Evolutionary conservation across 192 early-diverging fungal species (phyloP).

Genomic region (Backusella morwellensis): DNA sequence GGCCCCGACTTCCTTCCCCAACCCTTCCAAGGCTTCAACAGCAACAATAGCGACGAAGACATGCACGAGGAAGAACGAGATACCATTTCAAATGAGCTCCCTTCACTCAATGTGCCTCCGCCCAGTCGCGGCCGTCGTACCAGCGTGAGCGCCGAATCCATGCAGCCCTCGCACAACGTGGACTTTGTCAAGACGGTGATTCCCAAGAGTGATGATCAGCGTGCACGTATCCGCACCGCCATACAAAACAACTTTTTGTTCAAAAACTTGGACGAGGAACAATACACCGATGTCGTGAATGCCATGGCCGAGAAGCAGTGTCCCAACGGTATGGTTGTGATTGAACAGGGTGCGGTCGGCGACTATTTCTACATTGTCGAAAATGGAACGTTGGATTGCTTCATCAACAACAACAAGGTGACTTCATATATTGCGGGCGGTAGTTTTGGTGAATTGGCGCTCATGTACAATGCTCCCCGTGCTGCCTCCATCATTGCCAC

Average conservation of each 20-base stretch:
- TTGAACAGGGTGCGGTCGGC: slow-evolving; percentile 92
- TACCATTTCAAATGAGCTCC: slow-evolving; percentile 18
- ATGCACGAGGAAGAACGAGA: slow-evolving; percentile 50
- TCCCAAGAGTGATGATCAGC: slow-evolving; percentile 87
- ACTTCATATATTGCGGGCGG: slow-evolving; percentile 78
- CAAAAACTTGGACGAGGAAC: slow-evolving; percentile 93
- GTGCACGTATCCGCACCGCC: slow-evolving; percentile 71
- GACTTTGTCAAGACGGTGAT: slow-evolving; percentile 84
- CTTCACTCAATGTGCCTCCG: slow-evolving; percentile 43
- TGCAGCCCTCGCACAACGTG: slow-evolving; percentile 77
- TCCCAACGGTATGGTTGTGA: slow-evolving; percentile 66
- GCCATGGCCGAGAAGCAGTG: slow-evolving; percentile 94
- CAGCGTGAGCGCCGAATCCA: slow-evolving; percentile 93
- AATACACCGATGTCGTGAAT: slow-evolving; percentile 90
- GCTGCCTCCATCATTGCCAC: slow-evolving; percentile 92
- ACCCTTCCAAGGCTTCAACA: not conserved
- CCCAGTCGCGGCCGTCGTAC: slow-evolving; percentile 87
- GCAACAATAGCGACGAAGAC: slow-evolving; percentile 31
- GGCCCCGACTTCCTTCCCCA: not conserved
- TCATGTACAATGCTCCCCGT: slow-evolving; percentile 99
- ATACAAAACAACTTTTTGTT: slow-evolving; percentile 92
- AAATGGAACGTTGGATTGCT: slow-evolving; percentile 86
- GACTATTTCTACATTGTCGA: slow-evolving; percentile 99
- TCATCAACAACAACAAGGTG: slow-evolving; percentile 79
- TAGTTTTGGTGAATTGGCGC: slow-evolving; percentile 96